phyloP scores from a whole-genome alignment of 768 basidiomycete genomes.

The Leccinum arenicola region DNA sequence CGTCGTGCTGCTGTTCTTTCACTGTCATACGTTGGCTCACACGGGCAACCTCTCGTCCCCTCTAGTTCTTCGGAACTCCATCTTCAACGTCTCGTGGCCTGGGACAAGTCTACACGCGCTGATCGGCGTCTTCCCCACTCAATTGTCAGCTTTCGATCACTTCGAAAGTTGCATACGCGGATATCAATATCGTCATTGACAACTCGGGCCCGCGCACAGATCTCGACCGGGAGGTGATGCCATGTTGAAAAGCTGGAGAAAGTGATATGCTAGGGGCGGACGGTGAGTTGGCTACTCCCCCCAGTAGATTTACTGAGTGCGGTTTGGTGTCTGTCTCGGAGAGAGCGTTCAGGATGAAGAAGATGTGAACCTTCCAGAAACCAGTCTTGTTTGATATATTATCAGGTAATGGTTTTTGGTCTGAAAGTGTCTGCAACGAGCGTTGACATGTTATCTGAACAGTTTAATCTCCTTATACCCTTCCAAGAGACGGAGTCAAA shows the following conservation, averaged over 20 bases:
- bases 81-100: slow-evolving; percentile 73
- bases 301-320: slow-evolving; percentile 51
- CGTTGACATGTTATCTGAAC: no score
- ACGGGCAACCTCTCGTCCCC: background rate
- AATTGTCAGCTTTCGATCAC: slow-evolving; percentile 77
- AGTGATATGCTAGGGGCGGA: slow-evolving; percentile 57
- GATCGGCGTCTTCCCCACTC: slow-evolving; percentile 72
- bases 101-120: slow-evolving; percentile 62
- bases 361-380: background rate
- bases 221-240: slow-evolving; percentile 46
- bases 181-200: slow-evolving; percentile 70
- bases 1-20: slow-evolving; percentile 20
- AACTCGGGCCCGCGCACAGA: slow-evolving; percentile 79
- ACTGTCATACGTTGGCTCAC: background rate
- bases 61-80: slow-evolving; percentile 79
- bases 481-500: no score
- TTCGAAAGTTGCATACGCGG: slow-evolving; percentile 74
- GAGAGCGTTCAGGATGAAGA: slow-evolving; percentile 24
- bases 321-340: slow-evolving; percentile 36
- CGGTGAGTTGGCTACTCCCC: slow-evolving; percentile 60
- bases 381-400: background rate
- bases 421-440: no score
- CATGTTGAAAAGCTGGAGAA: slow-evolving; percentile 41
- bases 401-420: background rate
- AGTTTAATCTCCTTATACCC: no score